Conservation (phyloP, 768 basidiomycete genomes). For the Cytidiella melzeri region DNA sequence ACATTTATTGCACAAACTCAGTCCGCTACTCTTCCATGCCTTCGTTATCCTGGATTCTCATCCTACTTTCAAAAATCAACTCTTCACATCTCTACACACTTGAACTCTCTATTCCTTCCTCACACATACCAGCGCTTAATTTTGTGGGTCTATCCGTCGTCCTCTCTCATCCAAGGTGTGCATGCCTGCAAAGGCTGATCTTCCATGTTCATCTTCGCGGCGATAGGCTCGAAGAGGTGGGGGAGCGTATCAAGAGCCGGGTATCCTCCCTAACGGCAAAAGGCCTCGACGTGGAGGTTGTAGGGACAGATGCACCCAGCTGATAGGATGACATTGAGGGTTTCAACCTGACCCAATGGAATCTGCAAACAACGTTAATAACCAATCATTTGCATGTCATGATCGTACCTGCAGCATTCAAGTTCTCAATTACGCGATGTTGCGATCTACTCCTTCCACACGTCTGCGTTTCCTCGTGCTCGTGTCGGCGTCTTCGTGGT, state of each 20-base stretch:
- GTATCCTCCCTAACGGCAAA: background rate
- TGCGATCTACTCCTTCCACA: no score
- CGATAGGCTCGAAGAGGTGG: background rate
- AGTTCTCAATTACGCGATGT: no score
- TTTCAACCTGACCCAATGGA: no score
- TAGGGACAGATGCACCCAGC: no score
- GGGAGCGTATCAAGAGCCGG: background rate
- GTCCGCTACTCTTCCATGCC: constrained; percentile 4
- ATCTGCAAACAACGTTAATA: no score
- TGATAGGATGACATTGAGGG: no score
- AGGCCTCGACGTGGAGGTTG: background rate
- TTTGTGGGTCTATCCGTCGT: constrained; percentile 19
- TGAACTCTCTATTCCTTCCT: constrained; percentile 8
- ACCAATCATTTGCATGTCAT: no score
- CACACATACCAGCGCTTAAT: constrained; percentile 12
- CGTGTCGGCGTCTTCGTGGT: no score
- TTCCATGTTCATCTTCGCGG: constrained; percentile 9
- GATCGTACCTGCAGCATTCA: no score
- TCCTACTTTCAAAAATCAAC: constrained; percentile 13
- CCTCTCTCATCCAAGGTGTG: constrained; percentile 12
- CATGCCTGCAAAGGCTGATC: constrained; percentile 3
- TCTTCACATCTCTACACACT: constrained; percentile 8
- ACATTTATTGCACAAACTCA: constrained; percentile 11
- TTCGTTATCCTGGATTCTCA: constrained; percentile 20
- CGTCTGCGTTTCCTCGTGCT: no score